Conservation (phyloP, 495 filamentous ascomycete genomes). For the Aspergillus coremiiformis region DNA sequence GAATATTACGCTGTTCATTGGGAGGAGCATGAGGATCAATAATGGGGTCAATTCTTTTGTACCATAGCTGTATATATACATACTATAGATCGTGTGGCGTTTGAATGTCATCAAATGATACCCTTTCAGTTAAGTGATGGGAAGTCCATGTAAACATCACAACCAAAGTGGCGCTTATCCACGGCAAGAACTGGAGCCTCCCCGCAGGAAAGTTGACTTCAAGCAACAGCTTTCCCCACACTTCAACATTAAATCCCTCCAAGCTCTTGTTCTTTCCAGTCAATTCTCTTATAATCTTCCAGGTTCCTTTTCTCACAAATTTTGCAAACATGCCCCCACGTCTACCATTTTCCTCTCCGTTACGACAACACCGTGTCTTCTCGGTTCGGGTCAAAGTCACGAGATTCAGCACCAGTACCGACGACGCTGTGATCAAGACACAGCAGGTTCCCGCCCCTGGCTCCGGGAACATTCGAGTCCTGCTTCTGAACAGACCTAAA, state of each 20-base stretch:
- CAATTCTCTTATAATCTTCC: background rate
- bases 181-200: slow-evolving; percentile 9
- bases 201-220: slow-evolving; percentile 9
- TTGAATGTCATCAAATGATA: slow-evolving; percentile 3
- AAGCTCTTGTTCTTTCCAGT: slow-evolving; percentile 1
- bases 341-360: slow-evolving; percentile 20
- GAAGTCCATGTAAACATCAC: too few species aligned
- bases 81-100: slow-evolving; percentile 7
- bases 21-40: slow-evolving; percentile 8
- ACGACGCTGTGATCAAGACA: slow-evolving; percentile 55
- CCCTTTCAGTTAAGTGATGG: too few species aligned
- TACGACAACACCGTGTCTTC: slow-evolving; percentile 16
- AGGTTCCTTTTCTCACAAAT: background rate
- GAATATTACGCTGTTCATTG: slow-evolving; percentile 29
- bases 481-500: slow-evolving; percentile 75
- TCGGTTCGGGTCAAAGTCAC: slow-evolving; percentile 27
- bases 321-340: slow-evolving; percentile 26
- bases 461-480: slow-evolving; percentile 75
- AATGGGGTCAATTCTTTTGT: slow-evolving; percentile 21
- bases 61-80: slow-evolving; percentile 19
- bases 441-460: slow-evolving; percentile 70
- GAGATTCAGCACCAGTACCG: slow-evolving; percentile 29
- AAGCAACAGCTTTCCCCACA: slow-evolving; percentile 19
- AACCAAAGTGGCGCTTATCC: slow-evolving; percentile 18
- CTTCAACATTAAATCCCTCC: background rate